Evolutionary conservation across 2,329 filamentous ascomycete genomes (phyloP), one percentile per base, ranked within the genome.

Genomic region (Nigrospora osmanthi): DNA sequence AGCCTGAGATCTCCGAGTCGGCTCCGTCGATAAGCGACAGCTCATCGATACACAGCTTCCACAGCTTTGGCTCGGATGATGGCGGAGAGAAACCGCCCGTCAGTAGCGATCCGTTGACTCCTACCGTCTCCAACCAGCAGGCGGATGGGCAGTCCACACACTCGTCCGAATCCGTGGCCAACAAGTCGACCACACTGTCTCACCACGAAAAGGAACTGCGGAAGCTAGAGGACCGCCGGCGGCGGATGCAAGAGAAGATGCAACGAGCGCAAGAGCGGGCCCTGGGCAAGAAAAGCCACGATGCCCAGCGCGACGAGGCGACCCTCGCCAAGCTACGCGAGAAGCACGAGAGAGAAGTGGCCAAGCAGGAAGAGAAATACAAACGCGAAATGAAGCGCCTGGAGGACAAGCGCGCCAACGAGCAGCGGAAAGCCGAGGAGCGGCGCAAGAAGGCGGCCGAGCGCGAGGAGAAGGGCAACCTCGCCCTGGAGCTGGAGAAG

Each of bases 281-380:
- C 32, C 54, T 55, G 1, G 50, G 57, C 3, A 60, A 59, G 46
- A 63, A 72, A 50, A 66, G 69, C 41, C 67, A 75, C 45, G 76
- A 83, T 38, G 68, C 67, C 10, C 46, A 55, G 33, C 53, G 54
- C 42, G 58, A 59, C 31, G 54, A 61, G 41, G 61, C 67, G 2
- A 68, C 70, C 2, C 50, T 80, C 6, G 70, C 73, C 30, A 84
- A 80, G 58, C 69, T 80, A 9, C 73, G 75, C 30, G 79, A 83
- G 57, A 82, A 78, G 56, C 80, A 86, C 59, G 75, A 80, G 38
- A 71, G 68, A 40, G 80, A 85, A 51, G 59, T 82, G 0, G 75
- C 77, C 37, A 86, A 83, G 57, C 78, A 83, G 43, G 78, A 84
- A 52, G 81, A 81, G 39, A 83, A 81, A 52, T 81, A 83, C 53